Evolutionary conservation across 371 early-diverging fungal genomes (phyloP).

Genomic region (Mortierella sp.): DNA sequence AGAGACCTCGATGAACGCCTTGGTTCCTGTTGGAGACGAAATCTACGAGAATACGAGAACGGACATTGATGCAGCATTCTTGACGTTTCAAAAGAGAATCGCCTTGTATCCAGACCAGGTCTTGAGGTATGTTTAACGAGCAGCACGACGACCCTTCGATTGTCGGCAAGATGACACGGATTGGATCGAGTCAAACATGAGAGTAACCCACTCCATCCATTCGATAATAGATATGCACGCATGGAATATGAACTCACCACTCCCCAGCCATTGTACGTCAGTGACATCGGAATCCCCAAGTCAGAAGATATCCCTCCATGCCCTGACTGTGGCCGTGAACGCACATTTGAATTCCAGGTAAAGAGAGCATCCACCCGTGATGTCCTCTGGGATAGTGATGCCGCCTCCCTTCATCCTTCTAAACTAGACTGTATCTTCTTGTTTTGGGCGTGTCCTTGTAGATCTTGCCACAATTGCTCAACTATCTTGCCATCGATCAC

Average conservation of each 20-base stretch:
- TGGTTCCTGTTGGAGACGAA: slow-evolving; percentile 74
- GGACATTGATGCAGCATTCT: slow-evolving; percentile 91
- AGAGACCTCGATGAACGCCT: slow-evolving; percentile 51
- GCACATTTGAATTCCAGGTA: slow-evolving; percentile 95
- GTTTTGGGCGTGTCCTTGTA: slow-evolving; percentile 21
- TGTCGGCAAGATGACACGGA: too few relatives aligned
- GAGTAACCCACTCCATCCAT: neutral
- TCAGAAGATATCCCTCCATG: slow-evolving; percentile 74
- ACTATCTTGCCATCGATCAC: slow-evolving; percentile 82
- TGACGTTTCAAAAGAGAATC: slow-evolving; percentile 91
- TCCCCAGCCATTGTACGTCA: slow-evolving; percentile 84
- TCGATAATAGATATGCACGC: slow-evolving; percentile 67
- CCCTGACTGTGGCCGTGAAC: slow-evolving; percentile 75
- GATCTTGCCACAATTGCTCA: slow-evolving; percentile 88
- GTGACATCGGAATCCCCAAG: slow-evolving; percentile 72
- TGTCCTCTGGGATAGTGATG: too few relatives aligned
- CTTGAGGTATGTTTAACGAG: slow-evolving; percentile 67
- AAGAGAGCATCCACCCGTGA: too few relatives aligned
- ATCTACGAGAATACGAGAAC: slow-evolving; percentile 80
- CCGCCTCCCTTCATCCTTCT: too few relatives aligned
- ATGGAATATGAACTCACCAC: slow-evolving; percentile 71
- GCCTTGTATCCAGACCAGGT: slow-evolving; percentile 87
- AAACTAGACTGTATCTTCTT: neutral
- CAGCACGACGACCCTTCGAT: too few relatives aligned
- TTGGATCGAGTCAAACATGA: too few relatives aligned